phyloP scores from a whole-genome alignment of 1,284 basidiomycete species.

The Leccinum angustisporum region DNA sequence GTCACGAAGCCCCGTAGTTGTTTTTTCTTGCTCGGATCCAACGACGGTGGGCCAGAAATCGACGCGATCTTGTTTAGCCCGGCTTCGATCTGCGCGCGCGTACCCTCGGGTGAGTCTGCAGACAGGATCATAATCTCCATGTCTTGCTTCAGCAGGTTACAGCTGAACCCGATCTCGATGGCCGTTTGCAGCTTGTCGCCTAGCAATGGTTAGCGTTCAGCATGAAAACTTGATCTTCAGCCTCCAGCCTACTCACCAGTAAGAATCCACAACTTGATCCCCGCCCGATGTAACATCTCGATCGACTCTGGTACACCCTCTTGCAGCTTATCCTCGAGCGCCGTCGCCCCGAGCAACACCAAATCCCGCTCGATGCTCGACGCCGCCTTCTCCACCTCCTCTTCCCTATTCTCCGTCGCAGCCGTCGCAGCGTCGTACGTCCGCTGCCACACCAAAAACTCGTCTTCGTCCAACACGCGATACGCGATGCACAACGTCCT shows the following conservation, averaged over 20 bases:
- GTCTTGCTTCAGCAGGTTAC: slow-evolving; percentile 86
- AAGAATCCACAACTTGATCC: slow-evolving; percentile 97
- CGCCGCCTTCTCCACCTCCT: slow-evolving; percentile 89
- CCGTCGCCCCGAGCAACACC: slow-evolving; percentile 88
- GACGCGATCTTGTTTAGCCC: slow-evolving; percentile 94
- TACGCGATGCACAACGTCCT: slow-evolving; percentile 91
- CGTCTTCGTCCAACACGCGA: slow-evolving; percentile 76
- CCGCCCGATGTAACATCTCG: slow-evolving; percentile 86
- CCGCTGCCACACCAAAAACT: slow-evolving; percentile 83
- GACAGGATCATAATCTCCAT: slow-evolving; percentile 98
- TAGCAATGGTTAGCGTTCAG: slow-evolving; percentile 20
- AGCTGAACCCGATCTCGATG: slow-evolving; percentile 94
- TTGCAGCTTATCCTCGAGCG: slow-evolving; percentile 95
- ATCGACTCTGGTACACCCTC: slow-evolving; percentile 97
- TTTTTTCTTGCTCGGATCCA: slow-evolving; percentile 43
- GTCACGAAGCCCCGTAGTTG: too few relatives aligned
- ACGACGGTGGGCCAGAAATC: slow-evolving; percentile 63
- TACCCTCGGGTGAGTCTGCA: slow-evolving; percentile 73
- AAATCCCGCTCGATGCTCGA: slow-evolving; percentile 84
- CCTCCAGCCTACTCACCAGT: slow-evolving; percentile 51
- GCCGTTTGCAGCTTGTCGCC: slow-evolving; percentile 98
- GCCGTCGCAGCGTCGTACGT: slow-evolving; percentile 81
- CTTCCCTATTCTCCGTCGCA: slow-evolving; percentile 79
- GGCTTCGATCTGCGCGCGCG: slow-evolving; percentile 87
- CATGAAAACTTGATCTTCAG: neutral